Conservation (phyloP, 192 early-diverging fungal species). For the Coemansia furcata region DNA sequence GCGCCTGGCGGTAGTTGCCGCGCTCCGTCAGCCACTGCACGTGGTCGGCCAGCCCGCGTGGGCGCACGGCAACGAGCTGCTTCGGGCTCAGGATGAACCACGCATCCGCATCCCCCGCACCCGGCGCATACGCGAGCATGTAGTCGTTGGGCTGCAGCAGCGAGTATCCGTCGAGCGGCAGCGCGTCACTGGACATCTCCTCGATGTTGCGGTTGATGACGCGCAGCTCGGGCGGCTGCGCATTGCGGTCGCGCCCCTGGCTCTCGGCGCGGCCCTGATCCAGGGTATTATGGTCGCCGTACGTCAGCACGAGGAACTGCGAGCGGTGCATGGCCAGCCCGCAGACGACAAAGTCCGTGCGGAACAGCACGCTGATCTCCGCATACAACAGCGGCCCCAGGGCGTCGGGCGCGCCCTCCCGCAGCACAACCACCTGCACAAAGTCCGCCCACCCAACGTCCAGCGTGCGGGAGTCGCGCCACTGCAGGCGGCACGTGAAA, state of each 20-base stretch:
- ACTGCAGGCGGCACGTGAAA: slow-evolving; percentile 81
- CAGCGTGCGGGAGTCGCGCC: slow-evolving; percentile 75
- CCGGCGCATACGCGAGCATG: slow-evolving; percentile 60
- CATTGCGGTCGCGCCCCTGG: slow-evolving; percentile 31
- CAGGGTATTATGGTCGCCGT: slow-evolving; percentile 33
- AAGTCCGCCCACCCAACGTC: slow-evolving; percentile 94
- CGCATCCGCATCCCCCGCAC: slow-evolving; percentile 59
- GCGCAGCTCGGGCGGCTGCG: slow-evolving; percentile 85
- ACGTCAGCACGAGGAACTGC: slow-evolving; percentile 46
- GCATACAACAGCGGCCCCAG: slow-evolving; percentile 38
- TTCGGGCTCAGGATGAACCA: slow-evolving; percentile 95
- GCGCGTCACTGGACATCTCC: slow-evolving; percentile 83
- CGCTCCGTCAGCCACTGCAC: slow-evolving; percentile 90
- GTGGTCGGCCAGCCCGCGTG: slow-evolving; percentile 89
- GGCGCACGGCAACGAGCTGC: slow-evolving; percentile 85
- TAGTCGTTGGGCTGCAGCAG: slow-evolving; percentile 96
- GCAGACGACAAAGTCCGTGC: slow-evolving; percentile 63
- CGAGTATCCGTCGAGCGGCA: slow-evolving; percentile 81
- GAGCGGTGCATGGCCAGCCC: slow-evolving; percentile 74
- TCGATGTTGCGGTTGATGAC: slow-evolving; percentile 80
- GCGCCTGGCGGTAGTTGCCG: slow-evolving; percentile 75
- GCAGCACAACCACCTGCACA: slow-evolving; percentile 82
- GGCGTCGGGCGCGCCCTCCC: slow-evolving; percentile 34
- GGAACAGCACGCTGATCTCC: slow-evolving; percentile 59
- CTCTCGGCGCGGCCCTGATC: background rate